Evolutionary conservation across 2,329 filamentous ascomycete species (phyloP).

Genomic region (Aureobasidium mangrovei): DNA sequence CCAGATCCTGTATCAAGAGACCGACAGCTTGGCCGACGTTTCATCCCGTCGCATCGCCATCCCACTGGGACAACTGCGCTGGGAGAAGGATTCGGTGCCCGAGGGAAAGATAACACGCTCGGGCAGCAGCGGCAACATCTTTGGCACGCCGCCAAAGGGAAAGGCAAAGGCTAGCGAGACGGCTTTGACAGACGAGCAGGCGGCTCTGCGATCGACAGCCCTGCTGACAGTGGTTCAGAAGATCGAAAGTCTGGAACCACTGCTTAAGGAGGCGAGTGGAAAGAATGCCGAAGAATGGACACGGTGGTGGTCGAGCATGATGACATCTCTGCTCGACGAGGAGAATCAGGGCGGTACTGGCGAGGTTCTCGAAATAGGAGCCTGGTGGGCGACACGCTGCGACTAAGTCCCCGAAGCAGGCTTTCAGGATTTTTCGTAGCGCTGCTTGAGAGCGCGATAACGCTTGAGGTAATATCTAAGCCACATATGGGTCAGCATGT

Average conservation of each 20-base stretch:
- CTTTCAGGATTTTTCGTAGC: constrained; percentile 45
- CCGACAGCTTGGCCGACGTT: constrained; percentile 59
- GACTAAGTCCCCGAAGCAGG: constrained; percentile 15
- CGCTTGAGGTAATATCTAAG: constrained; percentile 81
- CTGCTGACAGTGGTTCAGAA: constrained; percentile 71
- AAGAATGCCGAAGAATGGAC: constrained; percentile 93
- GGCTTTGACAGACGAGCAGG: constrained; percentile 45
- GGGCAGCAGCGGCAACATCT: constrained; percentile 18
- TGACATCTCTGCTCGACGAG: constrained; percentile 70
- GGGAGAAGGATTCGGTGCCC: constrained; percentile 47
- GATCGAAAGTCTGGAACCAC: constrained; percentile 76
- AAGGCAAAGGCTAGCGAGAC: constrained; percentile 19
- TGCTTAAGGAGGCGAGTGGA: constrained; percentile 70
- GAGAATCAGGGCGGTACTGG: constrained; percentile 65
- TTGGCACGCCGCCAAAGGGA: constrained; percentile 17
- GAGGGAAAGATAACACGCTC: constrained; percentile 30
- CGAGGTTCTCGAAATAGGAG: constrained; percentile 66
- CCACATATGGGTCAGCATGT: background rate
- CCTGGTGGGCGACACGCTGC: constrained; percentile 54
- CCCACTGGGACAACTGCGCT: constrained; percentile 72
- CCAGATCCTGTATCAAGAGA: constrained; percentile 71
- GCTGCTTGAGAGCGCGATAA: constrained; percentile 74
- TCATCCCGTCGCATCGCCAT: constrained; percentile 74
- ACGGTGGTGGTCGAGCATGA: constrained; percentile 79
- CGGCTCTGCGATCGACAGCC: constrained; percentile 68